These are phyloP conservation scores for Castanospermum australe DNA, from an alignment of 306 rosid genomes.

Conservation along the genomic window DNA sequence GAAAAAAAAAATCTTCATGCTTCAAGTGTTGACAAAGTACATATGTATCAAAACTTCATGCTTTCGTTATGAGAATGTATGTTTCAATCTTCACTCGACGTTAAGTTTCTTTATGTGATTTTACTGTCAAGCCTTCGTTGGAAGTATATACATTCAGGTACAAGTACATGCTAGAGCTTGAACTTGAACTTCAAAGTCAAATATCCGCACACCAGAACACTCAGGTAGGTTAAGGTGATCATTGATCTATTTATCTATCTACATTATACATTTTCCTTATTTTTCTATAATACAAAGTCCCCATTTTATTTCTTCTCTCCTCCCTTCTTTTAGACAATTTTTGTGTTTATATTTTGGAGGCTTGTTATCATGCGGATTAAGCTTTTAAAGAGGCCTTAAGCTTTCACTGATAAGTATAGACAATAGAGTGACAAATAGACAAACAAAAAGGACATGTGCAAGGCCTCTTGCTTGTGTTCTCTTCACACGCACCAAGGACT, in stretches of 20 bases:
- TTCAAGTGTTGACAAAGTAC: not conserved
- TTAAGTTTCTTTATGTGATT: not conserved
- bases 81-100: not conserved
- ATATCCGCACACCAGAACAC: not conserved
- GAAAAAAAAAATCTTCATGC: not conserved
- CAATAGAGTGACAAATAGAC: constrained; percentile 8
- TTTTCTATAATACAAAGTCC: not conserved
- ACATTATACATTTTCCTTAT: not conserved
- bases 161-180: not conserved
- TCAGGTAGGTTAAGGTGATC: not conserved
- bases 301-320: not conserved
- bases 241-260: not conserved
- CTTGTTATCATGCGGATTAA: not conserved
- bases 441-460: constrained; percentile 12
- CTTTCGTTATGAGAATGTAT: not conserved
- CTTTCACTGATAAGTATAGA: not conserved
- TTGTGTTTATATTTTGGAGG: not conserved
- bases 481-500: not conserved
- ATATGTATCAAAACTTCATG: not conserved
- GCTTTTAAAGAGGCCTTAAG: not conserved
- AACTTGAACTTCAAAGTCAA: not conserved
- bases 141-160: not conserved
- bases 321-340: constrained; percentile 12
- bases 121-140: not conserved
- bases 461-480: not conserved